These are phyloP conservation scores for Lizanozyma gosingica DNA, from an alignment of 1,139 yeast species.

Conservation along the genomic window DNA sequence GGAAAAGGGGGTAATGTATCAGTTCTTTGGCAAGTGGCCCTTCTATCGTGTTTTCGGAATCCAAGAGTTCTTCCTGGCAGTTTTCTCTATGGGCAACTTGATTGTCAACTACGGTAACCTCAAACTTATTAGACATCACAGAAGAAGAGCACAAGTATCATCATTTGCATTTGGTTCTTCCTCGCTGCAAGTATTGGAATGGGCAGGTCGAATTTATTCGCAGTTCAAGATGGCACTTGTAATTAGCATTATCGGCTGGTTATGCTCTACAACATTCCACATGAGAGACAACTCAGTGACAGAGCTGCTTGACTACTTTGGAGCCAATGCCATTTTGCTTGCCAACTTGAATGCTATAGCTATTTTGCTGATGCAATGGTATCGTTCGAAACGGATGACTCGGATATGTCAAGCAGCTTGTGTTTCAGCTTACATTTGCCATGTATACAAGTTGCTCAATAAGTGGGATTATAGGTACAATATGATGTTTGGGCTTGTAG, in stretches of 20 bases:
- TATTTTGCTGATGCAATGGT: constrained; percentile 50
- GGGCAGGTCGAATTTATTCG: constrained; percentile 10
- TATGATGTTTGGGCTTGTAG: constrained; percentile 40
- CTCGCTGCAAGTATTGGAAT: neutral
- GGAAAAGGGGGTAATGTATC: constrained; percentile 47
- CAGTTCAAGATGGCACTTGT: constrained; percentile 40
- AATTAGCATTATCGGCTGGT: constrained; percentile 82
- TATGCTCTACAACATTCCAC: constrained; percentile 78
- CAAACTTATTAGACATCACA: constrained; percentile 19
- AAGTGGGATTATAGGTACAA: constrained; percentile 92
- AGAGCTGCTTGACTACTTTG: constrained; percentile 82
- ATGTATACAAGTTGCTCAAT: constrained; percentile 55
- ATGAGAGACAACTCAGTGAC: constrained; percentile 72
- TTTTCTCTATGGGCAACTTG: constrained; percentile 75
- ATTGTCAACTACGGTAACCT: constrained; percentile 65
- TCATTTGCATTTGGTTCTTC: too few relatives aligned
- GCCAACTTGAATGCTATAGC: constrained; percentile 65
- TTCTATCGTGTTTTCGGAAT: constrained; percentile 63
- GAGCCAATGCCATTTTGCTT: constrained; percentile 83
- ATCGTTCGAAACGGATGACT: constrained; percentile 24
- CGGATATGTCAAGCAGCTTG: constrained; percentile 36
- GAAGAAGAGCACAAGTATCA: constrained; percentile 5
- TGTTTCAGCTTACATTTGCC: constrained; percentile 44
- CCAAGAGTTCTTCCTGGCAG: constrained; percentile 74
- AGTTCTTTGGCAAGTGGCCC: constrained; percentile 98